phyloP scores from a whole-genome alignment of 257 asterid genomes.

The Forsythia suspensa region DNA sequence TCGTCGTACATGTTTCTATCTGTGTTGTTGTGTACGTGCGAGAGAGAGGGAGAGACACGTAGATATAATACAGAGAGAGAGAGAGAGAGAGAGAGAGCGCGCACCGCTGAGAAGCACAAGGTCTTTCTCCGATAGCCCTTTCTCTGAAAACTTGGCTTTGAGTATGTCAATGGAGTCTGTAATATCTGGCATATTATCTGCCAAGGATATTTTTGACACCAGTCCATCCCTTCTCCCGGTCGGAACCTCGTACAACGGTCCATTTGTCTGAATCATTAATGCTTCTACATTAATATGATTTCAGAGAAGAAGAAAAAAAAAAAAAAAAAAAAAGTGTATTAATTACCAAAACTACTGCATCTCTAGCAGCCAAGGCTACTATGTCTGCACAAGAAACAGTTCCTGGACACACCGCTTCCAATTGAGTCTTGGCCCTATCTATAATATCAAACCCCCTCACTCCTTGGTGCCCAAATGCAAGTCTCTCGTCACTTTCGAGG shows the following conservation, averaged over 20 bases:
- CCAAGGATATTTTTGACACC: constrained; percentile 45
- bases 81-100: neutral
- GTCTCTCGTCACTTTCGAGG: constrained; percentile 39
- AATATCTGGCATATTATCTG: constrained; percentile 70
- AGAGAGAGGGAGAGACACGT: neutral
- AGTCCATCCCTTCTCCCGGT: constrained; percentile 77
- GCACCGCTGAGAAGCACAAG: constrained; percentile 73
- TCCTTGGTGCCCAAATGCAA: constrained; percentile 77
- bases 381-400: constrained; percentile 81
- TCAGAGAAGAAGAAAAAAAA: neutral
- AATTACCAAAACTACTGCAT: constrained; percentile 65
- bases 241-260: constrained; percentile 66
- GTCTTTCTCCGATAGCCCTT: constrained; percentile 63
- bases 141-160: constrained; percentile 52
- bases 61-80: constrained; percentile 1
- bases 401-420: constrained; percentile 62
- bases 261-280: constrained; percentile 44
- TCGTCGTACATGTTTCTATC: neutral
- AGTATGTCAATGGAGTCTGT: constrained; percentile 50
- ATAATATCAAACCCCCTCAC: constrained; percentile 66
- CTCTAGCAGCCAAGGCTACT: constrained; percentile 83
- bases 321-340: neutral
- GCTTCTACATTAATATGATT: neutral
- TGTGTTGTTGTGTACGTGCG: neutral
- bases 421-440: constrained; percentile 54